Evolutionary conservation across 306 rosid genomes (phyloP).

Genomic region (Hippophae tibetana): DNA sequence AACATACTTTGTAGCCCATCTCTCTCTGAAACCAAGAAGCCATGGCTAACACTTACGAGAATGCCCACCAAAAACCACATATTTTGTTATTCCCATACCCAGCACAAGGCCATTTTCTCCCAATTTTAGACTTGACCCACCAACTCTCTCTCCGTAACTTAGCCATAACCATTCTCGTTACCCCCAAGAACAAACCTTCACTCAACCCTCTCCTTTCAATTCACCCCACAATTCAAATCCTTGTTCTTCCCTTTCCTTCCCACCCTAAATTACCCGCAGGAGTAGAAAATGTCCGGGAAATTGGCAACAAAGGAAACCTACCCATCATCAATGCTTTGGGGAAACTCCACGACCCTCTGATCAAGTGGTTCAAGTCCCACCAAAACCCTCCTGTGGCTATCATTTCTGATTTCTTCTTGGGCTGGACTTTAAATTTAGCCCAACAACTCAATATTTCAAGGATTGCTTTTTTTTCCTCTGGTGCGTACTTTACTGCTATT

Average conservation of each 20-base stretch:
- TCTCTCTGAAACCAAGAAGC: background rate
- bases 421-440: constrained; percentile 31
- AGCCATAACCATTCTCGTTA: constrained; percentile 39
- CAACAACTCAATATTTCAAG: constrained; percentile 26
- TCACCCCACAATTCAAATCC: constrained; percentile 38
- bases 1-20: background rate
- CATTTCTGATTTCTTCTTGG: constrained; percentile 49
- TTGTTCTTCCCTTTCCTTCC: constrained; percentile 50
- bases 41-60: background rate
- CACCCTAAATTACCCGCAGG: constrained; percentile 48
- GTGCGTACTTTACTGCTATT: constrained; percentile 16
- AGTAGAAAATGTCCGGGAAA: constrained; percentile 38
- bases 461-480: constrained; percentile 18
- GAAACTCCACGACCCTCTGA: constrained; percentile 26
- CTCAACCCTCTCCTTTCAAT: constrained; percentile 40
- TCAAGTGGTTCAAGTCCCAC: constrained; percentile 42
- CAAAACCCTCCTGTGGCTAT: constrained; percentile 44
- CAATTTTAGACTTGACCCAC: constrained; percentile 52
- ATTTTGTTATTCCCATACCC: constrained; percentile 61
- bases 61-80: constrained; percentile 16
- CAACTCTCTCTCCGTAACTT: constrained; percentile 28
- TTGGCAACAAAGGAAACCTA: constrained; percentile 47
- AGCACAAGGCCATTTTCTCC: constrained; percentile 60
- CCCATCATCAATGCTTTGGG: constrained; percentile 27
- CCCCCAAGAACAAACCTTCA: constrained; percentile 48